Evolutionary conservation across 2,329 filamentous ascomycete species (phyloP).

Genomic region (Tolypocladium pustulatum): DNA sequence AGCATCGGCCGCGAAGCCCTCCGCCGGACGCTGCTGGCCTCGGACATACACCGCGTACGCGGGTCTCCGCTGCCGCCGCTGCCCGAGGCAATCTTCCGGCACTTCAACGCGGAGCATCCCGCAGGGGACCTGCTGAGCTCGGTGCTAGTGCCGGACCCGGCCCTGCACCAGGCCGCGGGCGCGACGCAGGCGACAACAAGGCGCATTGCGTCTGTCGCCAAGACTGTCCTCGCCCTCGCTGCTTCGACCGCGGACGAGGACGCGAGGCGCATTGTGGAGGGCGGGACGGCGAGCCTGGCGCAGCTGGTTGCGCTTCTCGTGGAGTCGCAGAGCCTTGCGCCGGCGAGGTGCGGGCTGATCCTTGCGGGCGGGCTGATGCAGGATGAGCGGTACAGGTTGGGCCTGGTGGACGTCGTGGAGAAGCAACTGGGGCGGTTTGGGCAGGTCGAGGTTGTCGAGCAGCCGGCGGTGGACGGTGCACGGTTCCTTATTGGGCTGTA

Average conservation of each 20-base stretch:
- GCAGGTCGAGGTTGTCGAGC: constrained; percentile 5
- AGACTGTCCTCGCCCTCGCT: constrained; percentile 8
- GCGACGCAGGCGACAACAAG: constrained; percentile 3
- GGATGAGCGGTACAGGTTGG: constrained; percentile 5
- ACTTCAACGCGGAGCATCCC: constrained; percentile 7
- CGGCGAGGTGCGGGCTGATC: constrained; percentile 7
- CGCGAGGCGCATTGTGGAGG: constrained; percentile 8
- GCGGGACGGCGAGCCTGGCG: constrained; percentile 8
- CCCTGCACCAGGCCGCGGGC: background rate
- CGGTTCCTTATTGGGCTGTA: background rate
- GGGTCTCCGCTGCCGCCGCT: constrained; percentile 1
- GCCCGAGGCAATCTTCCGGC: constrained; percentile 6
- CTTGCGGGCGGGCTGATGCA: constrained; percentile 13
- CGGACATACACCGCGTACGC: constrained; percentile 14
- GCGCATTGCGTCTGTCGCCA: constrained; percentile 10
- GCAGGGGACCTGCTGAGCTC: constrained; percentile 8
- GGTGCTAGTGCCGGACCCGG: constrained; percentile 6
- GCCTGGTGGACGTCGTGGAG: constrained; percentile 3
- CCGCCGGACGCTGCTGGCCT: constrained; percentile 16
- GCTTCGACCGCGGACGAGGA: constrained; percentile 4
- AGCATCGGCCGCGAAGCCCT: constrained; percentile 26
- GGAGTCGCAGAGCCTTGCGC: constrained; percentile 5
- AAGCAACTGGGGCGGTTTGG: constrained; percentile 6
- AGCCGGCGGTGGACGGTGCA: constrained; percentile 8
- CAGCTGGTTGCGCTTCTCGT: constrained; percentile 7